These are phyloP conservation scores for Exophiala xenobiotica DNA, from an alignment of 2,329 filamentous ascomycete species.

Conservation along the genomic window DNA sequence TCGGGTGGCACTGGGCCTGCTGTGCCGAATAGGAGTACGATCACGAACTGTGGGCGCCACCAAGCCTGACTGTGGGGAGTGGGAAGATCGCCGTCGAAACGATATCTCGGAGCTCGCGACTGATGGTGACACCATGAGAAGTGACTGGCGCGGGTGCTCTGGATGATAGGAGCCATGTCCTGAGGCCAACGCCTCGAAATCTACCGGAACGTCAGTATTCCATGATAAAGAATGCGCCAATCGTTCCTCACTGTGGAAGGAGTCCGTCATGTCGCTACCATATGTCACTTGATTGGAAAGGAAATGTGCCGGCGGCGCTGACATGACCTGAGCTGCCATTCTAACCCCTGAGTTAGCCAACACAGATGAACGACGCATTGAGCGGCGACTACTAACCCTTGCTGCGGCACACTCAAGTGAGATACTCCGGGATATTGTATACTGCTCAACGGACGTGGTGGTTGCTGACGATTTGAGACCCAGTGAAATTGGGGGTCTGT, in stretches of 20 bases:
- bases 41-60: constrained; percentile 15
- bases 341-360: constrained; percentile 12
- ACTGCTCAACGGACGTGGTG: constrained; percentile 3
- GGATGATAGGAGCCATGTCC: constrained; percentile 14
- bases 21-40: constrained; percentile 30
- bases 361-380: no score
- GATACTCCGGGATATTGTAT: constrained; percentile 4
- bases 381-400: constrained; percentile 16
- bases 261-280: constrained; percentile 13
- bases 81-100: constrained; percentile 18
- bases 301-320: constrained; percentile 14
- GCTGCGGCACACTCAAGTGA: constrained; percentile 15
- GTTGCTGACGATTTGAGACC: constrained; percentile 6
- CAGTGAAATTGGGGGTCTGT: constrained; percentile 14
- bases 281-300: constrained; percentile 15
- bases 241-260: constrained; percentile 9
- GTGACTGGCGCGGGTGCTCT: constrained; percentile 6
- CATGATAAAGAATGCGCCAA: background rate
- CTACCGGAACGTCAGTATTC: constrained; percentile 13
- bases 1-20: constrained; percentile 16
- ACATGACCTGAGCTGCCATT: constrained; percentile 26
- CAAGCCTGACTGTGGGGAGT: constrained; percentile 17
- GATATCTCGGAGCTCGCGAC: constrained; percentile 9
- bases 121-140: constrained; percentile 19
- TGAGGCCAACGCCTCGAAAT: constrained; percentile 10